Conservation (phyloP, 1,284 basidiomycete genomes). For the Heliocybe sulcata region DNA sequence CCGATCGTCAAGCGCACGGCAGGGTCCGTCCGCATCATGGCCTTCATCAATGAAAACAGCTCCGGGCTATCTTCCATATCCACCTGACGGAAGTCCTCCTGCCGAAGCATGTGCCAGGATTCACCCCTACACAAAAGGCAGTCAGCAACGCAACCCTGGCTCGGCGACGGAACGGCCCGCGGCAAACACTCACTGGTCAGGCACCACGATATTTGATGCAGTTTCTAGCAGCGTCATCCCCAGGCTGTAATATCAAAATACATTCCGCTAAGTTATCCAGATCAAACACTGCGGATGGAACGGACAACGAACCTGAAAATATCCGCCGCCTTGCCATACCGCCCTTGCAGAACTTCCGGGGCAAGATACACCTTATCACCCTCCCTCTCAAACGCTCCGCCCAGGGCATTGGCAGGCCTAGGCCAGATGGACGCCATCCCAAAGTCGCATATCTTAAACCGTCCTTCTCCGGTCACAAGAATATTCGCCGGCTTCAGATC, state of each 20-base stretch:
- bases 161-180: background rate
- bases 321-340: constrained; percentile 91
- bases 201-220: constrained; percentile 92
- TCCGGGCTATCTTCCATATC: constrained; percentile 72
- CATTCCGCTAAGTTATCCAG: constrained; percentile 1
- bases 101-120: constrained; percentile 90
- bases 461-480: constrained; percentile 84
- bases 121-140: constrained; percentile 52
- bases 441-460: constrained; percentile 98
- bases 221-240: constrained; percentile 96
- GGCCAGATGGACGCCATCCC: constrained; percentile 93
- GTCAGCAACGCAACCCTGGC: background rate
- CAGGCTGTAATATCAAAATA: constrained; percentile 44
- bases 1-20: constrained; percentile 50
- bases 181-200: constrained; percentile 76
- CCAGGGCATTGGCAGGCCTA: constrained; percentile 36
- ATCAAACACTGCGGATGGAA: constrained; percentile 1
- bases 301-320: constrained; percentile 78
- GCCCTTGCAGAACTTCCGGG: constrained; percentile 92
- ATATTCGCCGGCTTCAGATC: constrained; percentile 99
- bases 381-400: constrained; percentile 79
- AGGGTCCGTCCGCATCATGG: constrained; percentile 78
- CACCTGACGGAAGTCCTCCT: constrained; percentile 89
- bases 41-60: constrained; percentile 64
- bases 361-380: constrained; percentile 98